Evolutionary conservation across 1,284 basidiomycete species (phyloP).

Genomic region (Papiliotrema nemorosa): DNA sequence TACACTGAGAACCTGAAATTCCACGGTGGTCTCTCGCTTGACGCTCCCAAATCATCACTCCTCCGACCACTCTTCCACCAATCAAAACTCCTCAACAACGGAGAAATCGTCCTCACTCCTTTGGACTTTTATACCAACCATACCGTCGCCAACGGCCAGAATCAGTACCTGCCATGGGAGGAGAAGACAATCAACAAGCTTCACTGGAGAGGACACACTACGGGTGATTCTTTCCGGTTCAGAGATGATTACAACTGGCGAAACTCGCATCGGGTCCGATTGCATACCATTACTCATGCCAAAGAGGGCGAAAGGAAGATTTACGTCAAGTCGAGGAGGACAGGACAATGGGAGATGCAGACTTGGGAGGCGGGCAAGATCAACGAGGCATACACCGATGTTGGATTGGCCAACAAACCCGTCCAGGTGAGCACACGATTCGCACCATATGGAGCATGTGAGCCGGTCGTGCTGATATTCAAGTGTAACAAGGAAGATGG

Average conservation of each 20-base stretch:
- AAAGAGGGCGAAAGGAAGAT: constrained; percentile 34
- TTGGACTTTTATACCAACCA: constrained; percentile 33
- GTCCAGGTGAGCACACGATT: constrained; percentile 28
- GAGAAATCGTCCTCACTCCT: constrained; percentile 33
- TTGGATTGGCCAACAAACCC: constrained; percentile 44
- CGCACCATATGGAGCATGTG: no score
- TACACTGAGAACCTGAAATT: constrained; percentile 20
- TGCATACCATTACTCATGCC: constrained; percentile 39
- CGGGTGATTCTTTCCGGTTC: constrained; percentile 45
- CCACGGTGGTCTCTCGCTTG: constrained; percentile 32
- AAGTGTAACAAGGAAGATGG: constrained; percentile 48
- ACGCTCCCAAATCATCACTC: constrained; percentile 15
- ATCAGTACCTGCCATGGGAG: constrained; percentile 36
- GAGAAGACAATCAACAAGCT: constrained; percentile 45
- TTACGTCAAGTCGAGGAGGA: constrained; percentile 36
- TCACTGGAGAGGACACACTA: constrained; percentile 51
- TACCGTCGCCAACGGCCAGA: constrained; percentile 1
- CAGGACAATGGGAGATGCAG: constrained; percentile 30
- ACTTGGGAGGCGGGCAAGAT: constrained; percentile 31
- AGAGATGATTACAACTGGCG: constrained; percentile 40
- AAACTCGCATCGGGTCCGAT: constrained; percentile 43
- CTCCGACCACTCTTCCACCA: constrained; percentile 38
- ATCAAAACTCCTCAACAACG: constrained; percentile 26
- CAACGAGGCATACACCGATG: constrained; percentile 47
- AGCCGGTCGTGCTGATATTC: background rate